These are phyloP conservation scores for Dorcoceras hygrometricum DNA, from an alignment of 257 asterid species.

Conservation along the genomic window DNA sequence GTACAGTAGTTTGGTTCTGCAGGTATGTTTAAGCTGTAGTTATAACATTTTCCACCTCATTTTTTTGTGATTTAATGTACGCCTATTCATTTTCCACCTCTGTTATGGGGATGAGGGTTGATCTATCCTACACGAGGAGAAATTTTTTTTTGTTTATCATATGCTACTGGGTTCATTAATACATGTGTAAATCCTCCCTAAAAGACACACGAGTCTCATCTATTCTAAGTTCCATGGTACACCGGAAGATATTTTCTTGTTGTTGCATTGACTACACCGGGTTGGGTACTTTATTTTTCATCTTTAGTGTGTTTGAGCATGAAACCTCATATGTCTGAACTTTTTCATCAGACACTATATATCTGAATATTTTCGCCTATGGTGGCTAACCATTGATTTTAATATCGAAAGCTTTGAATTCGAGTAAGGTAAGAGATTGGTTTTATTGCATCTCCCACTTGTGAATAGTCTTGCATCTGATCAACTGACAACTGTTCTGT, in stretches of 20 bases:
- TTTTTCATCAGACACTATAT: slow-evolving; percentile 1
- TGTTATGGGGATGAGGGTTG: not conserved
- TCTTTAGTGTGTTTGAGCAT: not conserved
- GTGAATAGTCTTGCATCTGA: slow-evolving; percentile 8
- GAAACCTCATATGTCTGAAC: not conserved
- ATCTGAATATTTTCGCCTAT: not conserved
- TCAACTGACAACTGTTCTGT: slow-evolving; percentile 20
- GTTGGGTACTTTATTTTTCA: not conserved
- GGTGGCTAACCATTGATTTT: not conserved
- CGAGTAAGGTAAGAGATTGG: not conserved
- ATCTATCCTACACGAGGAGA: not conserved
- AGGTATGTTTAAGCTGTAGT: slow-evolving; percentile 47
- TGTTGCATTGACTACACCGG: not conserved
- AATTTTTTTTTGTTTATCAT: too few species aligned
- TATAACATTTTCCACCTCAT: slow-evolving; percentile 7
- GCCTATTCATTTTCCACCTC: slow-evolving; percentile 3
- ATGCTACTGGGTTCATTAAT: not conserved
- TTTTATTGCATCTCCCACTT: not conserved
- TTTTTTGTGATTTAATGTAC: not conserved
- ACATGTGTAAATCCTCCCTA: not conserved
- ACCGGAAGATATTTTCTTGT: not conserved
- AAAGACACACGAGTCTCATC: not conserved
- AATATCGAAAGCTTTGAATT: not conserved
- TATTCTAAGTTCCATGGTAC: not conserved
- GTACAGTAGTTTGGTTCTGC: slow-evolving; percentile 86